Evolutionary conservation across 208 protist genomes (phyloP), one percentile per base, ranked within the genome.

Genomic region (Polymyxa betae): DNA sequence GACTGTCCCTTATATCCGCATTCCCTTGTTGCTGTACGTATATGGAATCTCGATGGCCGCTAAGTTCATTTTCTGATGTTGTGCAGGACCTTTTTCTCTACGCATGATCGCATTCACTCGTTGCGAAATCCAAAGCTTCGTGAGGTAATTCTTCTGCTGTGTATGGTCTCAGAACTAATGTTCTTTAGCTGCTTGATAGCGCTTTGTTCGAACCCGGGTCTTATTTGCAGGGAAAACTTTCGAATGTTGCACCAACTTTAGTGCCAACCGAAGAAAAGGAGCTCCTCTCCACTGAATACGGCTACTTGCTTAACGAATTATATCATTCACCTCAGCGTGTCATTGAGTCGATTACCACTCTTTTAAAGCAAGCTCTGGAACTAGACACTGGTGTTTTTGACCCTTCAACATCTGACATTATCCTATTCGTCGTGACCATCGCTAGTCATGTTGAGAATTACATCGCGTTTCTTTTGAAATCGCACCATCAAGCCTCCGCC

Each of bases 201-300:
- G 94, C 95, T 0, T 89, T 98, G 54, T 98, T 98, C 88, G 97
- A 98, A 92, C 97, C 97, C 12, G 95, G 94, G 10, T 91, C 92
- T 32, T 96, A 95, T 91, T 93, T 95, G 77, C 92, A 91, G 29
- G 12, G 49, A 29, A 0, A 0, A 16, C 35, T 38, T 10, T 54
- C 78, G 32, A 82, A 82, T 12, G 29, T 87, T n/a, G 40, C 91
- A 77, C 94, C 46, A 40, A 93, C 46, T 88, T 91, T 90, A 29
- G 88, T 96, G 88, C 96, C 91, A 88, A 95, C 96, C 12, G 52
- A 90, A 16, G 87, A 93, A 29, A 87, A 72, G 10, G 72, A 87
- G 54, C 92, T 94, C 41, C 89, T 95, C 41, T 82, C 38, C 52
- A 93, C 93, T 24, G 35, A 90, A 40, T 94, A 95, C 44, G 93